phyloP scores from a whole-genome alignment of 1,284 basidiomycete genomes.

The Ustilago trichophora region DNA sequence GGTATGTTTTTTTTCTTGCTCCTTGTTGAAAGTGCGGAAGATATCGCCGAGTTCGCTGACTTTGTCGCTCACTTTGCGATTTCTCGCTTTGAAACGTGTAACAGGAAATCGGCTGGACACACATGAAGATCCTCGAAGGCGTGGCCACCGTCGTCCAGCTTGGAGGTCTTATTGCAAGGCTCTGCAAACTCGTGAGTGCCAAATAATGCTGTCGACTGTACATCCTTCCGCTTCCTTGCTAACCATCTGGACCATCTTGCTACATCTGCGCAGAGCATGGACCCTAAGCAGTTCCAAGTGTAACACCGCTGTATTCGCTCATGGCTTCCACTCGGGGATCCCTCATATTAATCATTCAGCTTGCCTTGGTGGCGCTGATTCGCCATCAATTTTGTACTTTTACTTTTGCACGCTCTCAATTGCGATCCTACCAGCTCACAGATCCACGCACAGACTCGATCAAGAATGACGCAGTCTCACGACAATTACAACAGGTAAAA shows the following conservation, averaged over 20 bases:
- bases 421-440: no score
- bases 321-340: no score
- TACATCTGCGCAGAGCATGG: conserved; percentile 22
- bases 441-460: no score
- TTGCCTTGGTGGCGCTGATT: no score
- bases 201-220: no score
- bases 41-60: not conserved
- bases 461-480: no score
- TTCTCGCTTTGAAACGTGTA: not conserved
- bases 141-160: conserved; percentile 95
- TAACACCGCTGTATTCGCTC: conserved; percentile 4
- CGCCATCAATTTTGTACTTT: conserved; percentile 12
- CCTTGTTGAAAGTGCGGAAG: not conserved
- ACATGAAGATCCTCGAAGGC: conserved; percentile 97
- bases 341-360: no score
- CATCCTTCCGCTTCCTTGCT: not conserved
- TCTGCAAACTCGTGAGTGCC: conserved; percentile 48
- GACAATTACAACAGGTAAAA: conserved; percentile 6
- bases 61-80: not conserved
- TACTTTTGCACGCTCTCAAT: no score
- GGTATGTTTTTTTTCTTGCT: conserved; percentile 70
- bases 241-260: not conserved
- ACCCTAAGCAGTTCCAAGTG: conserved; percentile 40
- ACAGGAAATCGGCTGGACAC: conserved; percentile 92
- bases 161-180: conserved; percentile 68